Evolutionary conservation across 1,139 yeast species (phyloP), one percentile per base, ranked within the genome.

Genomic region (Taphrina betulina): DNA sequence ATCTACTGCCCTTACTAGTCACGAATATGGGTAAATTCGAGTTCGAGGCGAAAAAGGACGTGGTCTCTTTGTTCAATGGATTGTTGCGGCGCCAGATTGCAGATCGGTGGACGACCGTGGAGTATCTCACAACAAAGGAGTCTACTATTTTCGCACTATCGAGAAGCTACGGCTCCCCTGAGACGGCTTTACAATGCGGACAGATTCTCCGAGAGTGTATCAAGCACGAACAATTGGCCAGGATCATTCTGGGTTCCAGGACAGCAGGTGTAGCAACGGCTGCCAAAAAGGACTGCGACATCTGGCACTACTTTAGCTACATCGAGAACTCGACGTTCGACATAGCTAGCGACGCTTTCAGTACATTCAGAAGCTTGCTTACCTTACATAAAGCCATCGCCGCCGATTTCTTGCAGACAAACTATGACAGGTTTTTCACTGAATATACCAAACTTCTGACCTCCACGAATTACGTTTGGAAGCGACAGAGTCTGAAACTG

Each of bases 31-130:
- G 73, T 14, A 76, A 77, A 40, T 75, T 92, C 57, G 96, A 88
- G 63, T 90, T 92, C 69, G 97, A 92, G 67, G 81, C 95, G 38
- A 76, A 96, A 58, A 89, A 90, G 66, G 95, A 86, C 64, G 95
- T 88, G 14, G 78, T 81, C 10, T 75, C 80, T 12, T 69, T 92
- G 54, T 89, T 88, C 67, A 80, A 83, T 63, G 81, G 89, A 2
- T 75, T 94, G 53, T 76, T 92, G 60, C 82, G 94, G 64, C 82
- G 95, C 59, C 87, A 85, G 63, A 79, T 81, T 48, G 92, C 89
- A 53, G 79, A 77, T 65, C 78, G 87, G 63, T 79, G 84, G 20
- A 95, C 96, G 24, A 88, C 96, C 0, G 92, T 88, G 17, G 96
- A 90, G 65, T 87, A 89, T 68, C 70, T 92, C 48, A 71, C 83